Evolutionary conservation across 2,329 filamentous ascomycete species (phyloP), one percentile per base, ranked within the genome.

Genomic region (Neonectria sp.): DNA sequence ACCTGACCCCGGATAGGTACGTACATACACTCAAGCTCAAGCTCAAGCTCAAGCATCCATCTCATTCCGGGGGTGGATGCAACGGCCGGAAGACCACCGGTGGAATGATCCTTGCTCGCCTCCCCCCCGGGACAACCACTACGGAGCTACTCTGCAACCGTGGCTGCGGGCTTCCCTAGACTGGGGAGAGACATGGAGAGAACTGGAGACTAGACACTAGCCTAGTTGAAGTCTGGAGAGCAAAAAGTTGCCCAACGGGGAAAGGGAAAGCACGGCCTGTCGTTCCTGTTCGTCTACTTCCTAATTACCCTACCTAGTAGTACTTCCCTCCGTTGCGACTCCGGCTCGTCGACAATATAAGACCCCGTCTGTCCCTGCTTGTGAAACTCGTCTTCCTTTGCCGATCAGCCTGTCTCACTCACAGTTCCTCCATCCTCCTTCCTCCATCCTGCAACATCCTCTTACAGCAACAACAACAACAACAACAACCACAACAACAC

Each of bases 361-460:
- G 65, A 43, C 45, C 29, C 43, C 60, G 51, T 56, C 58, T 29
- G 27, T 55, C 62, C 66, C 62, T 63, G 59, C 63, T 45, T 31
- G 57, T 58, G 31, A 31, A 45, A 66, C 63, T 52, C 46, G 40
- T 56, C 63, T 65, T n/a, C n/a, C n/a, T 52, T 52, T 66, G 63
- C 58, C 55, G 61, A 64, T 68, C 65, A 67, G 24, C 61, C 55
- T 57, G 53, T 64, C 61, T 53, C 55, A 53, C 61, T 33, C 25
- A 59, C 24, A 53, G 45, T 9, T 33, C 52, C 46, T 25, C 48
- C 48, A 53, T 37, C 29, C 29, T 25, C 51, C 37, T 15, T 33
- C n/a, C 31, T 55, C 33, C 45, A 37, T 15, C 12, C 35, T 17
- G 4, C 15, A n/a, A 21, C n/a, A 45, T 29, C 48, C 37, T 63